Evolutionary conservation across 2,329 filamentous ascomycete genomes (phyloP), one percentile per base, ranked within the genome.

Genomic region (Thielaviopsis punctulata): DNA sequence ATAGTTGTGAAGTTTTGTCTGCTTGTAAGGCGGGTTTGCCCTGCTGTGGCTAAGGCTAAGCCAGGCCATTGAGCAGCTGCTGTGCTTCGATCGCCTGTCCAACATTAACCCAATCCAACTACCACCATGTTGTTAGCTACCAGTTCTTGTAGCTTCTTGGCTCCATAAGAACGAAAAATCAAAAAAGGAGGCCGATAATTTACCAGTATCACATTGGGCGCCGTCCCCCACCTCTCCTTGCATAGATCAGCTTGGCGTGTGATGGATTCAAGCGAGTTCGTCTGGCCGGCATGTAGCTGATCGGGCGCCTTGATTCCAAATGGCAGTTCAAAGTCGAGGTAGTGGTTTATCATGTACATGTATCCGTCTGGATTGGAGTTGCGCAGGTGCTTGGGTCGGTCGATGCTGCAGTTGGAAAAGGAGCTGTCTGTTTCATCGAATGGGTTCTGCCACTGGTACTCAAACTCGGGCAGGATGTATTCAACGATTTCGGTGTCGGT

Each of bases 391-490:
- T 62, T 63, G 0, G 85, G 85, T 7, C 84, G 73, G 60, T 84
- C 72, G 2, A 85, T 70, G 10, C 68, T 67, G 66, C 85, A 90
- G 43, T 73, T 75, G 60, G 79, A 78, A 60, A 84, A 80, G 15
- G 67, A 68, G 0, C 72, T 64, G 48, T 75, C 67, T 1, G 72
- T 75, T 56, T 80, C 77, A 57, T 84, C 78, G 65, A 75, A 89
- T 0, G 75, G 71, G 45, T 83, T 90, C 63, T 90, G 85, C 68
- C 83, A 88, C 58, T 82, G 74, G 64, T 78, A 79, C 22, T 67
- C 65, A 60, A 80, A 84, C 61, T 84, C 73, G 61, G 76, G 69
- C 52, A 83, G 68, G 51, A 85, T 76, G 60, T 80, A 84, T 23
- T 75, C 68, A n/a, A 77, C 73, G 48, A 67, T 62, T 27, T 60